Conservation (phyloP, 768 basidiomycete genomes). For the Phaeotremella fagi region DNA sequence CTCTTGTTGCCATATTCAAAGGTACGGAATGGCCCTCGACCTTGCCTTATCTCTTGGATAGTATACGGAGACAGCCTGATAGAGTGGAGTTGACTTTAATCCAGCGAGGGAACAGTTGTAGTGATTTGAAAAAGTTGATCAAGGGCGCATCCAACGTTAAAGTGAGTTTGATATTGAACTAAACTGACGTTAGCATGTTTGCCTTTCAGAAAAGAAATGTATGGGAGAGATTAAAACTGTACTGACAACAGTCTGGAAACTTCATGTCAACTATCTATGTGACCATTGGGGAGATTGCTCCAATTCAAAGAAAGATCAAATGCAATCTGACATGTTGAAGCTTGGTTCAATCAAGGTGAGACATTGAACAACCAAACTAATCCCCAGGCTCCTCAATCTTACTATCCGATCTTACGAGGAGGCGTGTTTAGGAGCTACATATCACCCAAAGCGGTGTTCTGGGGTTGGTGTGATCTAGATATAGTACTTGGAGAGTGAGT, state of each 20-base stretch:
- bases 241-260: constrained; percentile 11
- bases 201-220: constrained; percentile 14
- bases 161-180: constrained; percentile 3
- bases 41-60: constrained; percentile 16
- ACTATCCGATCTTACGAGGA: constrained; percentile 20
- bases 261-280: constrained; percentile 21
- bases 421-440: constrained; percentile 19
- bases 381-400: constrained; percentile 7
- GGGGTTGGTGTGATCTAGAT: constrained; percentile 25
- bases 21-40: background rate
- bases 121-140: constrained; percentile 4
- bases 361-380: background rate
- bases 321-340: constrained; percentile 9
- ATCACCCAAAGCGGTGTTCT: constrained; percentile 10
- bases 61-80: constrained; percentile 16
- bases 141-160: constrained; percentile 15
- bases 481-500: constrained; percentile 22
- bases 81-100: constrained; percentile 17
- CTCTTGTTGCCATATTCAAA: background rate
- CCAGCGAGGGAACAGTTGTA: constrained; percentile 12
- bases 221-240: background rate
- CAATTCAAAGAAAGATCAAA: constrained; percentile 1
- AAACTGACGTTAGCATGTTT: constrained; percentile 7
- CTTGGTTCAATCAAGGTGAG: constrained; percentile 2
- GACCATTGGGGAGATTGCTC: constrained; percentile 22